Evolutionary conservation across 2,329 filamentous ascomycete genomes (phyloP), one percentile per base, ranked within the genome.

Genomic region (Arthrinium puccinioides): DNA sequence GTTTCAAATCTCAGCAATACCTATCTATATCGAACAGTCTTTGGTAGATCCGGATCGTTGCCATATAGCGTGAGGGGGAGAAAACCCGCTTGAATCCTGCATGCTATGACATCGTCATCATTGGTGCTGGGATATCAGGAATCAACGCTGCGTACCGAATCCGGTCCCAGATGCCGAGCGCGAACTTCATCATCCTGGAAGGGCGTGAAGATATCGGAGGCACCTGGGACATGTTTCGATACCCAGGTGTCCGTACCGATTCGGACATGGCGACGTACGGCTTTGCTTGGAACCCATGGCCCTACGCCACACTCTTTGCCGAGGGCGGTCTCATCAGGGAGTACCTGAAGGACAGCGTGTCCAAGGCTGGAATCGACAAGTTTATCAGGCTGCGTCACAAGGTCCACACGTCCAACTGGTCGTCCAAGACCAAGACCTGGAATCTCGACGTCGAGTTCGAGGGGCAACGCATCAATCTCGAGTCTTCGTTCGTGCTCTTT

Each of bases 171-270:
- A 77, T 81, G 0, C 46, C 55, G 0, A 53, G 64, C 29, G 60
- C 68, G 25, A 71, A 57, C 3, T 88, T 84, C 53, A 67, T 72
- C 10, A 75, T 90, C 19, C 68, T 89, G 11, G 85, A 90, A 56
- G 70, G 67, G 2, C 77, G 85, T 24, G 64, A 70, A 34, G 62
- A 66, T 20, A 66, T 89, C 8, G 85, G 85, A 2, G 85, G 85
- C 2, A 90, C 85, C 1, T 89, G 85, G 85, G 79, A 83, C 49
- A 62, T 88, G 2, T 90, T 87, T 63, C 74, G 70, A 27, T 90
- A 87, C 48, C 84, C 83, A 0, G 82, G 85, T 7, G 81, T 86
- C 45, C 66, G 76, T 32, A 79, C 76, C 3, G 74, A 81, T 42
- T 77, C 74, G 0, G 75, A 81, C 48, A 61, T 81, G 8, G 70